These are phyloP conservation scores for Endotrypanum monterogeii DNA, from an alignment of 208 protist species.

Conservation along the genomic window DNA sequence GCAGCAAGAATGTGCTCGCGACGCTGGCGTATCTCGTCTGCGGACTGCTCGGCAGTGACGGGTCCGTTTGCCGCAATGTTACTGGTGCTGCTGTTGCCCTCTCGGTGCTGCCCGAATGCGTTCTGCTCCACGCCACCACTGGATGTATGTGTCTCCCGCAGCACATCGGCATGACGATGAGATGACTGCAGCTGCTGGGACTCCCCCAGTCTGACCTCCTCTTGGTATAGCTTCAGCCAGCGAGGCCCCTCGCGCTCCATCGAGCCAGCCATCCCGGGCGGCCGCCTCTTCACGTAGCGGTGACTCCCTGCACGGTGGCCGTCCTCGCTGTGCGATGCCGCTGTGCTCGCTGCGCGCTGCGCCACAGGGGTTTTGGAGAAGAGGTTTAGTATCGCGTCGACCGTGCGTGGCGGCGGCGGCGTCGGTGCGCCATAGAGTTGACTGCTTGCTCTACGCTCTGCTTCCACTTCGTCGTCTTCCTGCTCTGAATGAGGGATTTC, in stretches of 20 bases:
- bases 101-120: not conserved
- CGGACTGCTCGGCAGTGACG: not conserved
- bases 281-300: not conserved
- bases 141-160: slow-evolving; percentile 14
- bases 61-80: not conserved
- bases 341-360: not conserved
- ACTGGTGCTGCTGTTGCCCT: not conserved
- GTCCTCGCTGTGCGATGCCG: slow-evolving; percentile 7
- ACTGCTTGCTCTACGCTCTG: not conserved
- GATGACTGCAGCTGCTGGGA: slow-evolving; percentile 8
- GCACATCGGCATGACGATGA: not conserved
- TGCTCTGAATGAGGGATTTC: slow-evolving; percentile 18
- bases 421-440: not conserved
- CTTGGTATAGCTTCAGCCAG: slow-evolving; percentile 49
- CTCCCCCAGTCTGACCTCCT: slow-evolving; percentile 23
- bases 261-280: not conserved
- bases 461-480: slow-evolving; percentile 1
- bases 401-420: not conserved
- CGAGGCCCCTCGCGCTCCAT: slow-evolving; percentile 34
- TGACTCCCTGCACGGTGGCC: not conserved
- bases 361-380: not conserved
- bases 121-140: not conserved
- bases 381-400: not conserved
- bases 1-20: not conserved
- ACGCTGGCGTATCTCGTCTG: not conserved